Conservation (phyloP, 352 stramenopile genomes). For the Pythium dissotocum region DNA sequence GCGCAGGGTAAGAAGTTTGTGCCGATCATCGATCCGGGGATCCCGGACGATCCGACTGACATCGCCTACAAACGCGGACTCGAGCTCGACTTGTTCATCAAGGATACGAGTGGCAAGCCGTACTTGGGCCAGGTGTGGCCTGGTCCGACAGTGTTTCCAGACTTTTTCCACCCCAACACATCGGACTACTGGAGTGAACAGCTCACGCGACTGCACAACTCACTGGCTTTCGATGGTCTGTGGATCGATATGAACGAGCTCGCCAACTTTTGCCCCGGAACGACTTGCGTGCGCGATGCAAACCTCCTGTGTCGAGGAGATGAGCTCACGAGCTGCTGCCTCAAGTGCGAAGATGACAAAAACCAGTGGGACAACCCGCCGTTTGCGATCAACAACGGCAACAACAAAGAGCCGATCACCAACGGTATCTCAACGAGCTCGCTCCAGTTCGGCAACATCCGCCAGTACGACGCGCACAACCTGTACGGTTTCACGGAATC, state of each 20-base stretch:
- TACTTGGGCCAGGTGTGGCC: conserved; percentile 83
- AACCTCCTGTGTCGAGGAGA: conserved; percentile 35
- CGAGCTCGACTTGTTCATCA: conserved; percentile 75
- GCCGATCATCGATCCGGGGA: conserved; percentile 82
- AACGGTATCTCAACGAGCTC: conserved; percentile 66
- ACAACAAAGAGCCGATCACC: conserved; percentile 42
- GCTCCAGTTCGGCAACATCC: conserved; percentile 49
- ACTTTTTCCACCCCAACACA: conserved; percentile 78
- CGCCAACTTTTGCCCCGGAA: conserved; percentile 70
- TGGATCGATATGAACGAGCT: conserved; percentile 92
- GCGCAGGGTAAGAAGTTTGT: conserved; percentile 60
- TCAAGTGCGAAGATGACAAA: conserved; percentile 37
- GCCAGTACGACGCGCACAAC: conserved; percentile 83
- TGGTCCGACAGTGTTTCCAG: conserved; percentile 73
- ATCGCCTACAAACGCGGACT: conserved; percentile 57
- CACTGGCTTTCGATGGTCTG: conserved; percentile 57
- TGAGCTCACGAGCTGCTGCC: conserved; percentile 46
- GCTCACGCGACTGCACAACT: conserved; percentile 53
- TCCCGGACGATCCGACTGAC: conserved; percentile 52
- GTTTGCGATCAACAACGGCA: conserved; percentile 62
- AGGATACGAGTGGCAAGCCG: conserved; percentile 56
- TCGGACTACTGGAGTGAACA: conserved; percentile 69
- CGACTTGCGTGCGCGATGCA: conserved; percentile 35
- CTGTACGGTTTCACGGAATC: conserved; percentile 78
- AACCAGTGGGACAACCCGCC: conserved; percentile 59